phyloP scores from a whole-genome alignment of 352 stramenopile species.

The Globisporangium polare region DNA sequence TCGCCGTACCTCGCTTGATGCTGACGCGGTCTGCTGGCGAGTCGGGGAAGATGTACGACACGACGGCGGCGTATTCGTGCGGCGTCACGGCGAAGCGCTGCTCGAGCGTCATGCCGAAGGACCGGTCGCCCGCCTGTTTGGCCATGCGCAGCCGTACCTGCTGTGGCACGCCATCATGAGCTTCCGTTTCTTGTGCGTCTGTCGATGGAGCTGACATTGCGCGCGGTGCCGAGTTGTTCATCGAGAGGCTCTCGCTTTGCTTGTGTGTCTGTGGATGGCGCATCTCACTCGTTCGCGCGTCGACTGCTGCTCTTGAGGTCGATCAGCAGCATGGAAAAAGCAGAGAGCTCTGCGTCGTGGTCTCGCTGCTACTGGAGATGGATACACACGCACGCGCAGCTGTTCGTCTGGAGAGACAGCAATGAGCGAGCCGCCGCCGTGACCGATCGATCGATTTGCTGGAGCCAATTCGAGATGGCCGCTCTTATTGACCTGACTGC shows the following conservation, averaged over 20 bases:
- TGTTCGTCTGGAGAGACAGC: background rate
- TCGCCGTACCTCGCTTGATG: slow-evolving; percentile 35
- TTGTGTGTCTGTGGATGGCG: background rate
- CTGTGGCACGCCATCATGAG: background rate
- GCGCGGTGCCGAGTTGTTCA: slow-evolving; percentile 6
- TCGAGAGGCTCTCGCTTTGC: background rate
- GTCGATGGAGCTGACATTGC: background rate
- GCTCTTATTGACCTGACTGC: too few species aligned
- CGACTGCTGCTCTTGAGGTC: background rate
- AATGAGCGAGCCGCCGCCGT: background rate
- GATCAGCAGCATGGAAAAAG: background rate
- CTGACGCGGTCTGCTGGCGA: slow-evolving; percentile 54
- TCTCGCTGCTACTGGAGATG: background rate
- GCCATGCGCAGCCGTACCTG: slow-evolving; percentile 33
- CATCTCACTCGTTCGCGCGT: background rate
- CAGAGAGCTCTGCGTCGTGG: background rate
- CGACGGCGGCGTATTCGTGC: slow-evolving; percentile 30
- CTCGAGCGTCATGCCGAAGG: slow-evolving; percentile 70
- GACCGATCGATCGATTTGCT: background rate
- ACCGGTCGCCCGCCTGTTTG: slow-evolving; percentile 44
- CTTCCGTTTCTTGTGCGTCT: background rate
- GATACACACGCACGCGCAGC: background rate
- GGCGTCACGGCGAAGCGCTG: slow-evolving; percentile 19
- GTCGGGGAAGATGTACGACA: slow-evolving; percentile 54
- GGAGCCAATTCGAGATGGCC: too few species aligned